Base-by-base conservation (phyloP, 2,329 filamentous ascomycete genomes). In the Aspergillus sp. region DNA sequence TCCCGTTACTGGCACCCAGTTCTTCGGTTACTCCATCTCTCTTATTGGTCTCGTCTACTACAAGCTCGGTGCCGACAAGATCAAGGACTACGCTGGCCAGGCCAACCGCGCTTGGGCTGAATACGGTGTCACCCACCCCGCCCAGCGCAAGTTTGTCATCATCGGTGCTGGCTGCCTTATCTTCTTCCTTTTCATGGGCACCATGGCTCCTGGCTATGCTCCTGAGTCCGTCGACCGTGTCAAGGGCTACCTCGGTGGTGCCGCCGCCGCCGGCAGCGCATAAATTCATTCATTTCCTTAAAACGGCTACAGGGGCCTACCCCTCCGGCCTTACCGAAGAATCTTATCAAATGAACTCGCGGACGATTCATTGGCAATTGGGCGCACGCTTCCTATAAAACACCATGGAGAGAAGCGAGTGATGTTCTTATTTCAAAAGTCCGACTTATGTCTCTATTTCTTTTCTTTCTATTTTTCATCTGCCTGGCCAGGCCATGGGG, bases 51-150 rank as follows among this genome's bases (percentile, higher is more conserved):
- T 85, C 19, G 67, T 84, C 57, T 83, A 81, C 75, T 85, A 84
- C 74, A 83, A 83, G 75, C 78, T 85, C 42, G 81, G 81, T 67
- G 78, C 78, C 46, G 89, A 95, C 47, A 86, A 89, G 67, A 73
- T 95, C 62, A 90, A 86, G 76, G 85, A 85, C 62, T 89, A 91
- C 66, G 70, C 85, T 47, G 75, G 77, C 49, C 83, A 90, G 56
- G 85, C 77, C 43, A 76, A 77, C 61, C 86, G 89, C 64, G 79
- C 83, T 48, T 95, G 90, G 90, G 85, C 86, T 40, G 90, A 95
- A 61, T 90, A 93, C 56, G 90, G 90, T 46, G 81, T 81, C 57
- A 78, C 77, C 52, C 85, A 85, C 62, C 90, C 90, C 9, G 79
- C 83, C 37, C 75, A 87, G 59, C 86, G 90, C 71, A 90, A 91